These are phyloP conservation scores for Podospora anserina DNA, from an alignment of 495 filamentous ascomycete species.

Conservation along the genomic window DNA sequence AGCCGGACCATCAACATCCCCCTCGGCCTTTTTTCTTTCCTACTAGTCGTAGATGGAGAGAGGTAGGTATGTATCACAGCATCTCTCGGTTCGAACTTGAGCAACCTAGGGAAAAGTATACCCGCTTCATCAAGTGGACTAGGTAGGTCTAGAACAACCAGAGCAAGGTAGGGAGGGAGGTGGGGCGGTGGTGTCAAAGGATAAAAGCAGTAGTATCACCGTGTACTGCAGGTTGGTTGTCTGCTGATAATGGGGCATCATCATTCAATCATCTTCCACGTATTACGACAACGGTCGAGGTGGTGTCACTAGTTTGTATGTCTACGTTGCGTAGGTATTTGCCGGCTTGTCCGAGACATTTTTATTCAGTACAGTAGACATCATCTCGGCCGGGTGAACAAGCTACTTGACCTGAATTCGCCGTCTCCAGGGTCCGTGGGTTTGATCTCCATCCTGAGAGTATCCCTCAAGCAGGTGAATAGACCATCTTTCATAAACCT, in stretches of 20 bases:
- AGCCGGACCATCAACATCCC: background rate
- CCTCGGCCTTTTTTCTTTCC: background rate
- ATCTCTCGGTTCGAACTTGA: background rate
- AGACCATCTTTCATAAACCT: background rate
- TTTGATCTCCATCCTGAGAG: background rate
- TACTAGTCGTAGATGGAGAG: background rate
- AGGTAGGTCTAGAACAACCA: too few relatives aligned
- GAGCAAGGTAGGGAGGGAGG: background rate
- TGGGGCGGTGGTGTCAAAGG: background rate
- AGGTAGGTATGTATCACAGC: background rate
- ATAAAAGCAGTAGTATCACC: background rate
- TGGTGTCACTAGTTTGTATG: background rate
- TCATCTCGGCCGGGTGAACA: background rate
- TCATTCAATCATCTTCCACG: too few relatives aligned
- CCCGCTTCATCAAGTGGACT: background rate
- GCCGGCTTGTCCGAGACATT: background rate
- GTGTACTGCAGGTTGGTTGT: background rate
- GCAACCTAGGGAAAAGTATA: background rate
- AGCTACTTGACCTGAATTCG: too few relatives aligned
- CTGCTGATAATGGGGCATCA: too few relatives aligned
- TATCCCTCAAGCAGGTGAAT: background rate
- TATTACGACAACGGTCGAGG: background rate
- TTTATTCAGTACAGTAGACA: background rate
- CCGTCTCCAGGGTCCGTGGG: too few relatives aligned
- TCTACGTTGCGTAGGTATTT: background rate